These are phyloP conservation scores for Westerdykella sp. DNA, from an alignment of 2,329 filamentous ascomycete genomes.

Conservation along the genomic window DNA sequence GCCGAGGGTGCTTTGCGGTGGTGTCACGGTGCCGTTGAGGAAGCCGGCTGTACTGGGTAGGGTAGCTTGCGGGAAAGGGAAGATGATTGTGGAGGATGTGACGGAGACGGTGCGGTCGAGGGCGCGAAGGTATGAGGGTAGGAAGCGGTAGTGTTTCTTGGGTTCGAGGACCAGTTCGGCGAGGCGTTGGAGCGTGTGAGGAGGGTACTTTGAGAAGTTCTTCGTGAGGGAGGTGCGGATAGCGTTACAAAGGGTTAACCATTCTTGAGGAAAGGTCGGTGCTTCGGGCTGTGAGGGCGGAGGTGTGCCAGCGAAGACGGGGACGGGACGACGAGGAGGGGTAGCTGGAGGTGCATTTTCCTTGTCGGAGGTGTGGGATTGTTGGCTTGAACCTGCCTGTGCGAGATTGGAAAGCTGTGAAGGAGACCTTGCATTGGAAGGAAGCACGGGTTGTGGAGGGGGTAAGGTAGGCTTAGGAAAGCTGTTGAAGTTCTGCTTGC, in stretches of 20 bases:
- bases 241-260: conserved; percentile 26
- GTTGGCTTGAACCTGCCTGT: conserved; percentile 26
- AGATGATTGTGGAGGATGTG: conserved; percentile 71
- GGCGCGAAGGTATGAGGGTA: conserved; percentile 82
- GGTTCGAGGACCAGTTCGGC: conserved; percentile 78
- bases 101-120: conserved; percentile 87
- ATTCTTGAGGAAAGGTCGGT: conserved; percentile 24
- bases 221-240: conserved; percentile 51
- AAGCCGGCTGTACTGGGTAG: conserved; percentile 43
- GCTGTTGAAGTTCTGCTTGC: conserved; percentile 62
- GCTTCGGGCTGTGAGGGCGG: conserved; percentile 47
- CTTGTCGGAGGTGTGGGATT: conserved; percentile 58
- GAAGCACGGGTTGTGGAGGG: conserved; percentile 37
- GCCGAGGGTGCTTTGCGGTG: conserved; percentile 49
- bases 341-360: conserved; percentile 56
- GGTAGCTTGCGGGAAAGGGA: conserved; percentile 69
- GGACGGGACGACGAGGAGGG: conserved; percentile 37
- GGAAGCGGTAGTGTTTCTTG: conserved; percentile 68
- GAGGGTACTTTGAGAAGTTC: conserved; percentile 68
- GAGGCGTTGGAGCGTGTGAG: conserved; percentile 88
- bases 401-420: conserved; percentile 12
- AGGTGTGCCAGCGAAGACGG: conserved; percentile 36
- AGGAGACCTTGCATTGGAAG: conserved; percentile 32
- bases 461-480: conserved; percentile 64
- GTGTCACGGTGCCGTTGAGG: conserved; percentile 55